Conservation (phyloP, 129 eudicot species). For the Dittrichia graveolens region DNA sequence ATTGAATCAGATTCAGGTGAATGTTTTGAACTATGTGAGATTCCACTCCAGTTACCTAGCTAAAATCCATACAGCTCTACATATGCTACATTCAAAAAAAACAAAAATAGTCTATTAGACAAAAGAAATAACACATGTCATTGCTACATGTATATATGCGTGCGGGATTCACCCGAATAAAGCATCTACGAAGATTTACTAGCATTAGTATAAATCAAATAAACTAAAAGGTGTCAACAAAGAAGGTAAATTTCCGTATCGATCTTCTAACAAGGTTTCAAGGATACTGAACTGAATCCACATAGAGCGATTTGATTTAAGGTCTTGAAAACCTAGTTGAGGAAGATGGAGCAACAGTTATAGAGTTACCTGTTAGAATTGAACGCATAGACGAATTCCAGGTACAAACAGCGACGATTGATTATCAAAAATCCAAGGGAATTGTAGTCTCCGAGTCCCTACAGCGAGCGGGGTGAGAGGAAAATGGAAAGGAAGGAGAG, state of each 20-base stretch:
- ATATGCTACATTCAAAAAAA: no score
- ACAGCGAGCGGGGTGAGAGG: background rate
- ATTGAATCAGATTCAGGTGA: background rate
- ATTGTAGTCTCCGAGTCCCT: conserved; percentile 9
- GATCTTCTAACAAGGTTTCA: background rate
- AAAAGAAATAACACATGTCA: no score
- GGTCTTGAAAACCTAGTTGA: conserved; percentile 21
- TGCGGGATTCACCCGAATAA: background rate
- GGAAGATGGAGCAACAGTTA: background rate
- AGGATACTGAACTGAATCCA: conserved; percentile 1
- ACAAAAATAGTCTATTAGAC: no score
- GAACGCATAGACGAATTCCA: conserved; percentile 9
- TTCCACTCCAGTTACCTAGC: background rate
- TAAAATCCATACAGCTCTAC: no score
- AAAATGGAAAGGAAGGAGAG: background rate
- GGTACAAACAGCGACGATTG: background rate
- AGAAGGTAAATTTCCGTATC: background rate
- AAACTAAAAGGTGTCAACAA: no score
- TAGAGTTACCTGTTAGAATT: conserved; percentile 20
- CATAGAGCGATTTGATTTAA: conserved; percentile 26
- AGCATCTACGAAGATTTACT: background rate
- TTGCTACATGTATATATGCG: no score
- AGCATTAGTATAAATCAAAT: no score
- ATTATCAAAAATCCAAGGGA: no score
- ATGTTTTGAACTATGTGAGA: no score